These are phyloP conservation scores for Penicillium arizonense DNA, from an alignment of 495 filamentous ascomycete species.

Conservation along the genomic window DNA sequence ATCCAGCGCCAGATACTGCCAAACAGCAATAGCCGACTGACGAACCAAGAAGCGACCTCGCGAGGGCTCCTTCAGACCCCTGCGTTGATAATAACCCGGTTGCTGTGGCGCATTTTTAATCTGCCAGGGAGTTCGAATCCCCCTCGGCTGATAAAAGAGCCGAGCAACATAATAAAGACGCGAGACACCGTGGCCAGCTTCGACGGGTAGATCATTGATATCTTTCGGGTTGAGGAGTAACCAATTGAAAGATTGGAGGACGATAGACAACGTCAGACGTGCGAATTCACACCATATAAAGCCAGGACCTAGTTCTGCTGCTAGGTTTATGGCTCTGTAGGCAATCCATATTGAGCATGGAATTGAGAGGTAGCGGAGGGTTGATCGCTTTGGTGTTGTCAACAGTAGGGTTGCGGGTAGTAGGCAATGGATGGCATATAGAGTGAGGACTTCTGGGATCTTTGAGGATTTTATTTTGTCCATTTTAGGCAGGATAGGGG, in stretches of 20 bases:
- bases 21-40: constrained; percentile 11
- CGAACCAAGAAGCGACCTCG: constrained; percentile 20
- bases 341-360: constrained; percentile 11
- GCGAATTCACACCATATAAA: constrained; percentile 21
- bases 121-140: constrained; percentile 21
- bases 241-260: constrained; percentile 17
- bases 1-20: constrained; percentile 27
- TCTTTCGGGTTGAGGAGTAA: constrained; percentile 19
- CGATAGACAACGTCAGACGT: constrained; percentile 14
- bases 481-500: too few relatives aligned
- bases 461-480: neutral
- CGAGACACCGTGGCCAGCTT: neutral
- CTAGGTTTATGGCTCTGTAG: constrained; percentile 7
- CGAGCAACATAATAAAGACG: constrained; percentile 6
- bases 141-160: constrained; percentile 17
- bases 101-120: constrained; percentile 20
- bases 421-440: constrained; percentile 11
- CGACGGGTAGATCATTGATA: constrained; percentile 7
- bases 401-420: constrained; percentile 14
- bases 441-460: constrained; percentile 4
- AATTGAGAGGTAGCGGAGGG: constrained; percentile 14
- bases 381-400: constrained; percentile 16
- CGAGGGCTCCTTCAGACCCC: constrained; percentile 1
- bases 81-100: constrained; percentile 15
- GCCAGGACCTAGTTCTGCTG: constrained; percentile 12